Percentiles rank a stretch among this genome's conserved stretches.
Conservation (phyloP, 306 rosid genomes). For the Vachellia collinsii region DNA sequence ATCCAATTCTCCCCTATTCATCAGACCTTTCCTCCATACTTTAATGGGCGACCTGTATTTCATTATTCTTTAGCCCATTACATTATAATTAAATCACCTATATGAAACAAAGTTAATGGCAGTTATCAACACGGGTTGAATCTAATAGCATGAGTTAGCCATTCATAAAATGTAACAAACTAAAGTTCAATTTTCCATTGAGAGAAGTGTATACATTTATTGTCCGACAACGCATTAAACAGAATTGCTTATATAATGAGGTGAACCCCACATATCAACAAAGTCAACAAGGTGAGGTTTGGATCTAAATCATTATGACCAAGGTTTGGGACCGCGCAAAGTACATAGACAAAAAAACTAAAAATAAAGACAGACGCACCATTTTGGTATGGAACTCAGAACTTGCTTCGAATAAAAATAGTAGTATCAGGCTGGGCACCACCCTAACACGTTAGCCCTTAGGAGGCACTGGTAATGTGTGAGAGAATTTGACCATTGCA, state of each 20-base stretch:
- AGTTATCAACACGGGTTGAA: background rate
- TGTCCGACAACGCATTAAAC: too few species aligned
- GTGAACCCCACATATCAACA: too few species aligned
- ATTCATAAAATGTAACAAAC: too few species aligned
- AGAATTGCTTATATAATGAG: too few species aligned
- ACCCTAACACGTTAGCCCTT: background rate
- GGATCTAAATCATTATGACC: too few species aligned
- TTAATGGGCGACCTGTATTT: background rate
- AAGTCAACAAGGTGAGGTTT: too few species aligned
- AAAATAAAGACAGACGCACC: background rate
- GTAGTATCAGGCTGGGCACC: background rate
- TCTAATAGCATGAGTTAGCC: too few species aligned
- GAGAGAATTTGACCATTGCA: background rate
- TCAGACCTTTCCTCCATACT: background rate
- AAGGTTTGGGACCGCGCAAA: too few species aligned
- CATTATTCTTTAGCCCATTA: background rate
- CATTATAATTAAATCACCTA: too few species aligned
- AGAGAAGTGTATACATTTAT: too few species aligned
- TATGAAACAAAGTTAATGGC: background rate
- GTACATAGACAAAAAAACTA: too few species aligned
- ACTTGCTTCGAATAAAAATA: background rate
- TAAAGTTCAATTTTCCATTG: too few species aligned
- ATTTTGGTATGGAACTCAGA: background rate
- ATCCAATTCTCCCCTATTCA: background rate
- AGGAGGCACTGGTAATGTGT: background rate